Base-by-base conservation (phyloP, 192 early-diverging fungal species). In the Coemansia sp. region DNA sequence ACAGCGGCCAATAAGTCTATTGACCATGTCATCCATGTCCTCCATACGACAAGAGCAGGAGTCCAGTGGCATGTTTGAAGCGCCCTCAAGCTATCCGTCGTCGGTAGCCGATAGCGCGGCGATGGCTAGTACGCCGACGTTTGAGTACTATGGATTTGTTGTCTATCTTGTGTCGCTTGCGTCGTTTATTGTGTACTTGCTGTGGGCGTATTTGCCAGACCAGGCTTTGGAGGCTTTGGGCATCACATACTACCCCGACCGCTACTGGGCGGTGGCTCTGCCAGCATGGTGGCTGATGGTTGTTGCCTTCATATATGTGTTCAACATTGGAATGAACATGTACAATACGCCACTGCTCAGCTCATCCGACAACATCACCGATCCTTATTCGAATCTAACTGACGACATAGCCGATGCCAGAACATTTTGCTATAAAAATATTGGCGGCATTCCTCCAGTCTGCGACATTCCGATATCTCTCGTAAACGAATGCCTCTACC, bases 131-230 rank as follows among this genome's bases (percentile, higher is more conserved):
- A 91, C 87, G 10, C 90, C 90, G 12, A 85, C 88, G 0, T 89
- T 88, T 67, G 93, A 94, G 61, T 93, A 93, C 78, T 93, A 93
- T 70, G 93, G 93, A 17, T 95, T 95, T 75, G 91, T 90, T 0
- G 72, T 93, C 35, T 95, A 95, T 57, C 80, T 95, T 15, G 84
- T 86, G 3, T 91, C 93, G 3, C 86, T 90, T 64, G 86, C 90
- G 11, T 79, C 82, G 11, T 89, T 90, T 67, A 86, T 86, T 64
- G 81, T 92, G 66, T 93, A 93, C 56, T 63, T 94, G 12, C 60
- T 88, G 48, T 93, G 92, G 94, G 93, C 92, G 1, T 89, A 94
- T 69, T 69, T 93, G 15, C 91, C 93, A 6, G 89, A 94, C 56
- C 72, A 85, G n/a, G 73, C 86, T 17, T 80, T 94, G 14, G 76